phyloP scores from a whole-genome alignment of 371 early-diverging fungal species.

The Mucor lusitanicus region DNA sequence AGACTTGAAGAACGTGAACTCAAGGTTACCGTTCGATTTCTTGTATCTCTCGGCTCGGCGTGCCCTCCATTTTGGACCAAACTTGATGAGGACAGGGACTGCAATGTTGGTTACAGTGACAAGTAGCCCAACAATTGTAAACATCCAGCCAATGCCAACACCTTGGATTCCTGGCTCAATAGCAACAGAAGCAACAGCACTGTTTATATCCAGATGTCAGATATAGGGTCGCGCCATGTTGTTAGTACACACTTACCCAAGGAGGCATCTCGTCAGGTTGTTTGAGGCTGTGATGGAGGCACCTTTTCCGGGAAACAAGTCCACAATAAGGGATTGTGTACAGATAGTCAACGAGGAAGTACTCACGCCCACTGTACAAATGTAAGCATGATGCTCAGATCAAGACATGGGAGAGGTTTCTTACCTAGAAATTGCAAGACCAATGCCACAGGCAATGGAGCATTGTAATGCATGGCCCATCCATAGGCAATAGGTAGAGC shows the following conservation, averaged over 20 bases:
- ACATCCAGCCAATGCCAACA: slow-evolving; percentile 28
- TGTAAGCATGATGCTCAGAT: background rate
- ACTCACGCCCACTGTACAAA: slow-evolving; percentile 23
- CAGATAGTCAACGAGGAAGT: slow-evolving; percentile 20
- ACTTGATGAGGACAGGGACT: slow-evolving; percentile 18
- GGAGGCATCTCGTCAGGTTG: slow-evolving; percentile 37
- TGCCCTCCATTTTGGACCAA: slow-evolving; percentile 25
- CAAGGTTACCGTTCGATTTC: background rate
- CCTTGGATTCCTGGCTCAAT: slow-evolving; percentile 30
- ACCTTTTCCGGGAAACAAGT: slow-evolving; percentile 38
- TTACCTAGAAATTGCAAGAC: slow-evolving; percentile 35
- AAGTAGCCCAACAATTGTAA: slow-evolving; percentile 19
- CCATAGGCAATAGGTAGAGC: slow-evolving; percentile 29
- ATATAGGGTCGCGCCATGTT: background rate
- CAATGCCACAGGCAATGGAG: slow-evolving; percentile 28
- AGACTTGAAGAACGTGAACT: background rate
- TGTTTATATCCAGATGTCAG: background rate
- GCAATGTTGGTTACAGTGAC: slow-evolving; percentile 5
- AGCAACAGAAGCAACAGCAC: slow-evolving; percentile 15
- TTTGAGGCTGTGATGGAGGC: slow-evolving; percentile 47
- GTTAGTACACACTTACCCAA: slow-evolving; percentile 28
- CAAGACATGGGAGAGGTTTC: background rate
- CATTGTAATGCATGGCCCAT: slow-evolving; percentile 25
- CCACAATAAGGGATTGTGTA: slow-evolving; percentile 35
- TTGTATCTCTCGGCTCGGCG: slow-evolving; percentile 12